A percentile compares a stretch with the other conserved stretches of the same genome.
Evolutionary conservation across 768 basidiomycete species (phyloP).

Genomic region (Clavulina sp.): DNA sequence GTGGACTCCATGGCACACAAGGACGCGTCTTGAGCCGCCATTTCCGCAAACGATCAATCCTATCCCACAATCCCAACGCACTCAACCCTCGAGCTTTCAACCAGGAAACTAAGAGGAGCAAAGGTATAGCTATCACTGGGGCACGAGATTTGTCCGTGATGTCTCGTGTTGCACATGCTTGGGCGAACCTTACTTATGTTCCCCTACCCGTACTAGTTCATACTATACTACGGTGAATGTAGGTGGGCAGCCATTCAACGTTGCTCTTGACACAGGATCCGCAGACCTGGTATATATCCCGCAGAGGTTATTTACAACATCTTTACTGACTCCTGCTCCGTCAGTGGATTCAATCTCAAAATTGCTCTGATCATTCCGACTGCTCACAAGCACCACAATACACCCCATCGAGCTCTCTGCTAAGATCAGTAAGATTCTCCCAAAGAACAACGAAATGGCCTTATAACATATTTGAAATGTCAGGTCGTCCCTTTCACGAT

Average conservation of each 20-base stretch:
- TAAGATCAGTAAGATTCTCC: constrained; percentile 9
- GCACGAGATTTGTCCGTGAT: no score
- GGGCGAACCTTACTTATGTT: no score
- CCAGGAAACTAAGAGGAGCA: no score
- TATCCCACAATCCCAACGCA: no score
- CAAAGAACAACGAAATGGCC: background rate
- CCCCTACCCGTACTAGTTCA: no score
- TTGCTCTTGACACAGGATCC: constrained; percentile 39
- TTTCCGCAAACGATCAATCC: no score
- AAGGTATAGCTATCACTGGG: no score
- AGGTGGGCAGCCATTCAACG: constrained; percentile 18
- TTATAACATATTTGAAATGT: background rate
- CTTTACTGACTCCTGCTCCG: background rate
- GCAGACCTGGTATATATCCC: constrained; percentile 30
- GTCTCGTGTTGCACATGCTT: no score
- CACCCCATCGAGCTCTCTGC: constrained; percentile 17
- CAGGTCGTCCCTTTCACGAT: constrained; percentile 25
- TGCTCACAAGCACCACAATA: constrained; percentile 30
- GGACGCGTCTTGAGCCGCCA: no score
- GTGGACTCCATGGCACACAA: no score
- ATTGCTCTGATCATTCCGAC: constrained; percentile 28
- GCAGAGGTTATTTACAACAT: background rate
- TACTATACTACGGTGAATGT: background rate
- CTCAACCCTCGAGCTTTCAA: no score
- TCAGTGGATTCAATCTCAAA: constrained; percentile 35